These are phyloP conservation scores for Phytophthora pistaciae DNA, from an alignment of 352 stramenopile genomes.

Conservation along the genomic window DNA sequence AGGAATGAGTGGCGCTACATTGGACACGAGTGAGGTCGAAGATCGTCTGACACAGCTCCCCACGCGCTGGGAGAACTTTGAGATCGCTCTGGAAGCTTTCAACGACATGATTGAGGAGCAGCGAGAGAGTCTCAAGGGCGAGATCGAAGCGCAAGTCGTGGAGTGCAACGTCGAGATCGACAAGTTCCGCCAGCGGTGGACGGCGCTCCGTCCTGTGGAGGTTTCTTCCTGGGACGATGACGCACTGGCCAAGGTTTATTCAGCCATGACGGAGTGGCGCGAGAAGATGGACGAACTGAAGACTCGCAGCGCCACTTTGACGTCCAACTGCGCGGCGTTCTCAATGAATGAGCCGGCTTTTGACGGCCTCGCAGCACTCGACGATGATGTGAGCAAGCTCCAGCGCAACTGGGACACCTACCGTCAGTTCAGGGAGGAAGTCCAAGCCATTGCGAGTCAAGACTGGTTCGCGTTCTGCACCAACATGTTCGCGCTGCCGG, in stretches of 20 bases:
- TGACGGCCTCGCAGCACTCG: slow-evolving; percentile 77
- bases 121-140: slow-evolving; percentile 90
- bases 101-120: slow-evolving; percentile 97
- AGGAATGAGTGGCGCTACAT: slow-evolving; percentile 42
- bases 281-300: slow-evolving; percentile 85
- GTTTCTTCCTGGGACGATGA: slow-evolving; percentile 81
- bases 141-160: slow-evolving; percentile 90
- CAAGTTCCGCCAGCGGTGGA: slow-evolving; percentile 93
- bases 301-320: slow-evolving; percentile 61
- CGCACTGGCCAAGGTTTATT: slow-evolving; percentile 82
- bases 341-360: slow-evolving; percentile 87
- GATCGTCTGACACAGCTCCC: slow-evolving; percentile 78
- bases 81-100: slow-evolving; percentile 94
- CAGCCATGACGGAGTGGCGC: slow-evolving; percentile 86
- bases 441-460: slow-evolving; percentile 68
- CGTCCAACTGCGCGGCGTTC: slow-evolving; percentile 90
- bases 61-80: slow-evolving; percentile 94
- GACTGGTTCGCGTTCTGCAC: slow-evolving; percentile 96
- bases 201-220: slow-evolving; percentile 86
- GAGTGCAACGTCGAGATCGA: slow-evolving; percentile 91
- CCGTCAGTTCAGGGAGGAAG: slow-evolving; percentile 86
- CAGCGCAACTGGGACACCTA: slow-evolving; percentile 89
- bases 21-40: slow-evolving; percentile 87
- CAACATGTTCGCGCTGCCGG: slow-evolving; percentile 94
- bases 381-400: slow-evolving; percentile 78